Evolutionary conservation across 2,329 filamentous ascomycete genomes (phyloP).

Genomic region (Drechslera avenae): DNA sequence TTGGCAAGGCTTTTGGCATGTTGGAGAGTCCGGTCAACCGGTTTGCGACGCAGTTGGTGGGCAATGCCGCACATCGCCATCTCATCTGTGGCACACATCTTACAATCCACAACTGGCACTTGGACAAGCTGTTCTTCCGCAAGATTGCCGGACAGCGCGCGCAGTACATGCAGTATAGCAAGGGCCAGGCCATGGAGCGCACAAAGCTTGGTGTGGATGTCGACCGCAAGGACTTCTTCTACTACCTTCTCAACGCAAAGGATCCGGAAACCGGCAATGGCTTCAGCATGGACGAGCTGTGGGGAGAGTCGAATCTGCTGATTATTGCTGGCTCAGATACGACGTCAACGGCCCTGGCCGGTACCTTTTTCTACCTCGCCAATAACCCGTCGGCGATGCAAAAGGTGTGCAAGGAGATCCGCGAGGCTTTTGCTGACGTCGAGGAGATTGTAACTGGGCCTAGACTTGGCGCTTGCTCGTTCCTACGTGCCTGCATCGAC

Average conservation of each 20-base stretch:
- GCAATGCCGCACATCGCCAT: constrained; percentile 53
- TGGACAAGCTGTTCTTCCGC: constrained; percentile 53
- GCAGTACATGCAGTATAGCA: constrained; percentile 52
- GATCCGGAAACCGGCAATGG: constrained; percentile 54
- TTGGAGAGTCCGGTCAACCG: constrained; percentile 49
- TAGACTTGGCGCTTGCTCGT: constrained; percentile 40
- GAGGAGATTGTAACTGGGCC: constrained; percentile 48
- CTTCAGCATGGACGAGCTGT: constrained; percentile 54
- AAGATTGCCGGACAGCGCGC: constrained; percentile 50
- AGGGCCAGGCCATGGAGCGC: constrained; percentile 50
- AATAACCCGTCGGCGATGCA: constrained; percentile 46
- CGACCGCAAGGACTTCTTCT: constrained; percentile 55
- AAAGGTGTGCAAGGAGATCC: constrained; percentile 43
- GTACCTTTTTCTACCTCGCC: constrained; percentile 53
- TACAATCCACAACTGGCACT: constrained; percentile 50
- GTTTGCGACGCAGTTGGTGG: constrained; percentile 50
- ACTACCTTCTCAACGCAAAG: constrained; percentile 54
- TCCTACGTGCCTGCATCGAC: constrained; percentile 49
- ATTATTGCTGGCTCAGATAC: constrained; percentile 58
- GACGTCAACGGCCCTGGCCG: constrained; percentile 50
- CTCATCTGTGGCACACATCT: constrained; percentile 53
- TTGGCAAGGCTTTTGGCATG: constrained; percentile 54
- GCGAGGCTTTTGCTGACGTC: constrained; percentile 40
- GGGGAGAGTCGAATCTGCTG: constrained; percentile 56
- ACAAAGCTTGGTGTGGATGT: constrained; percentile 49